Conservation (phyloP, 1,284 basidiomycete genomes). For the Cutaneotrichosporon curvatum region DNA sequence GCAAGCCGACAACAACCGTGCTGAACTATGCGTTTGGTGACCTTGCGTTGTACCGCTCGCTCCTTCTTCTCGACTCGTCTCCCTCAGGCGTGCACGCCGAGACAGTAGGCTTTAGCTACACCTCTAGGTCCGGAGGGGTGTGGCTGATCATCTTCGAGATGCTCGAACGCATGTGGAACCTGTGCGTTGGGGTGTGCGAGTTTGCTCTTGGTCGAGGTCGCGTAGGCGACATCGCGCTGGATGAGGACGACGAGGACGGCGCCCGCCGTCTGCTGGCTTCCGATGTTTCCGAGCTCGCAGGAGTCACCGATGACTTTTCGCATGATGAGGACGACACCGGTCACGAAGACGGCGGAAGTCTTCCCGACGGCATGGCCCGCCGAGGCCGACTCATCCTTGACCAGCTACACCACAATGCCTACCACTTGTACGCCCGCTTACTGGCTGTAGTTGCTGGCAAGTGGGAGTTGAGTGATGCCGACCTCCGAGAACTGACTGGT, state of each 20-base stretch:
- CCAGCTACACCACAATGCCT: slow-evolving; percentile 38
- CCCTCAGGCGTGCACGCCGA: slow-evolving; percentile 24
- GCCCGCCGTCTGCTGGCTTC: slow-evolving; percentile 20
- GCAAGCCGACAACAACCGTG: slow-evolving; percentile 3
- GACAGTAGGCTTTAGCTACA: slow-evolving; percentile 13
- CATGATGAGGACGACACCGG: slow-evolving; percentile 3
- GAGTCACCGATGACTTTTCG: slow-evolving; percentile 5
- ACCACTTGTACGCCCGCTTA: slow-evolving; percentile 31
- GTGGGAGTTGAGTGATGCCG: slow-evolving; percentile 16
- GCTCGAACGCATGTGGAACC: slow-evolving; percentile 27
- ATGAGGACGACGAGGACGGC: slow-evolving; percentile 31
- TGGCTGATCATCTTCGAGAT: slow-evolving; percentile 40
- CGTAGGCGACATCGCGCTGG: slow-evolving; percentile 19
- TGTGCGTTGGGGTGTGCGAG: slow-evolving; percentile 42
- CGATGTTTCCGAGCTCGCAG: slow-evolving; percentile 16
- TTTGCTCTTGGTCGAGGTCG: slow-evolving; percentile 34
- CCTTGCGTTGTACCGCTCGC: slow-evolving; percentile 35
- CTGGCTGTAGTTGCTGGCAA: slow-evolving; percentile 10
- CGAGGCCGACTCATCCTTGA: slow-evolving; percentile 32
- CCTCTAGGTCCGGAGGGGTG: slow-evolving; percentile 20
- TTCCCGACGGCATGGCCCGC: slow-evolving; percentile 23
- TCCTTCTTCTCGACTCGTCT: slow-evolving; percentile 28
- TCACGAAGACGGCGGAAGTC: slow-evolving; percentile 6
- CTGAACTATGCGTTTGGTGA: slow-evolving; percentile 35
- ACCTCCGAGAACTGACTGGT: slow-evolving; percentile 11